A percentile compares a stretch with the other conserved stretches of the same genome.
Conservation (phyloP, 306 rosid genomes). For the Dalbergia cultrata region DNA sequence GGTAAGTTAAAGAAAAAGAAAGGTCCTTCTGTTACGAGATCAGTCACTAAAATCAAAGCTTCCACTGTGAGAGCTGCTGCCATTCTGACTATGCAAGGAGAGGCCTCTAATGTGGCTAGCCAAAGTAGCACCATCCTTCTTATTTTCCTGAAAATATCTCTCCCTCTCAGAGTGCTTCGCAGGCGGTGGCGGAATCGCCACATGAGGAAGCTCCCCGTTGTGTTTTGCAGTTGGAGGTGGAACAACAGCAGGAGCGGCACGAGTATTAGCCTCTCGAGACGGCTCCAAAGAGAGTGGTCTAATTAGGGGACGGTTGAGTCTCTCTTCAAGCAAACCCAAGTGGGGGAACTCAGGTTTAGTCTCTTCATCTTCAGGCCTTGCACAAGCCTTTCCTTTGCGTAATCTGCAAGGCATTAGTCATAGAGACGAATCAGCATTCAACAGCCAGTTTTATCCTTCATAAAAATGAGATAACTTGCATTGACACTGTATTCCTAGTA, state of each 20-base stretch:
- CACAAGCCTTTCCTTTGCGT: constrained; percentile 94
- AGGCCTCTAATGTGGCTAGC: constrained; percentile 76
- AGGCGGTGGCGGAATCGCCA: constrained; percentile 91
- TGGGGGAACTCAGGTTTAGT: constrained; percentile 56
- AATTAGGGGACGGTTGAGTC: constrained; percentile 82
- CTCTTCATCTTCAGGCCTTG: constrained; percentile 76
- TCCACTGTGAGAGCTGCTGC: constrained; percentile 87
- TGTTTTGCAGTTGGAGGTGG: constrained; percentile 49
- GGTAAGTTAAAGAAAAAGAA: not conserved
- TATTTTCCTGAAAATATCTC: constrained; percentile 81
- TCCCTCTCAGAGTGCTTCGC: constrained; percentile 88
- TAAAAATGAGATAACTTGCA: not conserved
- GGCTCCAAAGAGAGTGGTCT: constrained; percentile 68
- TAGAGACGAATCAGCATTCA: constrained; percentile 25
- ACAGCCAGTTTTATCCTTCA: constrained; percentile 15
- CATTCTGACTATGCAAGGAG: constrained; percentile 78
- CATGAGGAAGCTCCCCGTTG: constrained; percentile 40
- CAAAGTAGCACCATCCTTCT: constrained; percentile 66
- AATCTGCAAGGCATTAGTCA: constrained; percentile 58
- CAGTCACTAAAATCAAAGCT: constrained; percentile 87
- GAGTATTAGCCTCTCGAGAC: constrained; percentile 47
- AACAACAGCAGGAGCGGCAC: constrained; percentile 47
- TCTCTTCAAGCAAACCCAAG: constrained; percentile 73
- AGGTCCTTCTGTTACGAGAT: constrained; percentile 33
- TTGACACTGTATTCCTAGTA: not conserved